Conservation (phyloP, 1,284 basidiomycete species). For the Schizopora paradoxa region DNA sequence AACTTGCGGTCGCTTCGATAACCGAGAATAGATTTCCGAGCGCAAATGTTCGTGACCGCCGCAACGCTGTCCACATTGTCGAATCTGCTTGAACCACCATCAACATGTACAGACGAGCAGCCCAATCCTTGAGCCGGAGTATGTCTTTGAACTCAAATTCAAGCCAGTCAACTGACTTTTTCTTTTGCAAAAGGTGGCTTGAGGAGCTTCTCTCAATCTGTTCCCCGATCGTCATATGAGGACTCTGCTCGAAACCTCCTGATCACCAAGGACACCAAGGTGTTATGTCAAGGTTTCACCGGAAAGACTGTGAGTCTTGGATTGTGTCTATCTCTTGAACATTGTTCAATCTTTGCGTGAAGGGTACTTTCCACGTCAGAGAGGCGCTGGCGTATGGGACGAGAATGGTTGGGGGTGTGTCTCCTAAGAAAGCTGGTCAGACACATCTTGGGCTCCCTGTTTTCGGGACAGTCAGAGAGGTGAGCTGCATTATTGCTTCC, state of each 20-base stretch:
- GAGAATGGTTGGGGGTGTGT: slow-evolving; percentile 96
- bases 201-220: slow-evolving; percentile 75
- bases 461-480: slow-evolving; percentile 91
- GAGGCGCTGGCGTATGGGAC: slow-evolving; percentile 96
- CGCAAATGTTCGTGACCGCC: too few species aligned
- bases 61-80: too few species aligned
- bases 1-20: too few species aligned
- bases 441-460: slow-evolving; percentile 94
- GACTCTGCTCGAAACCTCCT: slow-evolving; percentile 90
- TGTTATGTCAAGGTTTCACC: slow-evolving; percentile 91
- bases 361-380: slow-evolving; percentile 97
- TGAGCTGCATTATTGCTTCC: slow-evolving; percentile 30
- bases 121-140: slow-evolving; percentile 53
- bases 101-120: slow-evolving; percentile 54
- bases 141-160: slow-evolving; percentile 18
- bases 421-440: slow-evolving; percentile 96
- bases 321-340: not conserved
- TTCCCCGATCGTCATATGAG: slow-evolving; percentile 70
- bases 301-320: slow-evolving; percentile 83
- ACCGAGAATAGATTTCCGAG: too few species aligned
- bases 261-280: slow-evolving; percentile 93
- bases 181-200: slow-evolving; percentile 19
- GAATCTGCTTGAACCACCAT: too few species aligned
- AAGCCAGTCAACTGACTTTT: not conserved
- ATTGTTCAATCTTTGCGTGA: slow-evolving; percentile 1